These are phyloP conservation scores for Leccinum pachyderme DNA, from an alignment of 1,284 basidiomycete species.

Conservation along the genomic window DNA sequence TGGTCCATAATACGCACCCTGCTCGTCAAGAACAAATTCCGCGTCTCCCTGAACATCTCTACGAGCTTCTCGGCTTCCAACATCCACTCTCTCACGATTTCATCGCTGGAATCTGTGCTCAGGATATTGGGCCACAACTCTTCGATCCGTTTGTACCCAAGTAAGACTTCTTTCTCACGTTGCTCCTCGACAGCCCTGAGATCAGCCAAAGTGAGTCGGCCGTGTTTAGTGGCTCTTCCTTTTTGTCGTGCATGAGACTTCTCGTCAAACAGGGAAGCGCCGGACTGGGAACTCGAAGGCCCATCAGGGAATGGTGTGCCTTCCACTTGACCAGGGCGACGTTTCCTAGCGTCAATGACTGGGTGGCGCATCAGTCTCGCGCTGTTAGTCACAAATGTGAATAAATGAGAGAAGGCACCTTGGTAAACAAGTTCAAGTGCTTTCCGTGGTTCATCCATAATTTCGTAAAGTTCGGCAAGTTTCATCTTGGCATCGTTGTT, in stretches of 20 bases:
- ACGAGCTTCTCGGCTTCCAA: conserved; percentile 75
- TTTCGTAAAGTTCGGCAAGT: conserved; percentile 87
- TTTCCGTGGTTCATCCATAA: conserved; percentile 73
- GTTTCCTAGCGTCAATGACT: conserved; percentile 37
- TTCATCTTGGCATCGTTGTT: conserved; percentile 85
- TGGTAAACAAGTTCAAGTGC: conserved; percentile 87
- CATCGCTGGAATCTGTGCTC: conserved; percentile 32
- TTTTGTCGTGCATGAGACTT: conserved; percentile 38
- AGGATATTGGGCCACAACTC: conserved; percentile 46
- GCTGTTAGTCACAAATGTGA: not conserved
- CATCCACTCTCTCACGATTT: conserved; percentile 69
- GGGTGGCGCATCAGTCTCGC: not conserved
- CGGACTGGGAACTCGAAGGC: conserved; percentile 20
- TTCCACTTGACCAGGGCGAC: conserved; percentile 39
- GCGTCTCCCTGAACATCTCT: conserved; percentile 86
- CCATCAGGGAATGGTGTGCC: conserved; percentile 24
- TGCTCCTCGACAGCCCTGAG: conserved; percentile 57
- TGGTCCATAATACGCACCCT: conserved; percentile 47
- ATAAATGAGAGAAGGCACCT: conserved; percentile 49
- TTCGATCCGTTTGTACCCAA: conserved; percentile 48
- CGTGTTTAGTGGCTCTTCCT: conserved; percentile 35
- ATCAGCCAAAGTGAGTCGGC: conserved; percentile 52
- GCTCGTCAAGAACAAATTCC: conserved; percentile 77
- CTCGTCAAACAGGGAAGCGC: conserved; percentile 60
- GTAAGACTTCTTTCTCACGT: conserved; percentile 59